phyloP scores from a whole-genome alignment of 164 flowering plant species.

The Dillenia turbinata region DNA sequence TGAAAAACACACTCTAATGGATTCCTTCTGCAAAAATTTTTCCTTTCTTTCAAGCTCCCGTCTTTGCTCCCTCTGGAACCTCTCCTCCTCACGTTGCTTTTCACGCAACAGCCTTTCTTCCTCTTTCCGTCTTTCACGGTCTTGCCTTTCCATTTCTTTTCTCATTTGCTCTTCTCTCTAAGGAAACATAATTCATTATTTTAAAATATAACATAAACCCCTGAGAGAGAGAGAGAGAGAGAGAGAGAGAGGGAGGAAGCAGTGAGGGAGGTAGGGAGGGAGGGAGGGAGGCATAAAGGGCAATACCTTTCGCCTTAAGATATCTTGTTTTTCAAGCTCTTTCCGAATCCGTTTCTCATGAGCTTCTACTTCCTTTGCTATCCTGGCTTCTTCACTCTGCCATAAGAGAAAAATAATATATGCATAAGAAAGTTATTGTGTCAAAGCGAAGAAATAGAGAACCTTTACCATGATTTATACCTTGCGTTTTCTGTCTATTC shows the following conservation, averaged over 20 bases:
- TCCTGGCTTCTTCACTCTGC: slow-evolving; percentile 83
- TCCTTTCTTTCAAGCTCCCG: slow-evolving; percentile 89
- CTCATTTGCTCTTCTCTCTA: slow-evolving; percentile 90
- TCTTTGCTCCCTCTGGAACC: slow-evolving; percentile 70
- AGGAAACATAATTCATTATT: neutral
- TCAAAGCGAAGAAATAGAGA: neutral
- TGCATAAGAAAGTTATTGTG: neutral
- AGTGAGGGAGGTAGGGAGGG: too few species aligned
- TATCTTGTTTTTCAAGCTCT: slow-evolving; percentile 88
- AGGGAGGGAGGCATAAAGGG: neutral
- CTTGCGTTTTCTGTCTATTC: slow-evolving; percentile 80
- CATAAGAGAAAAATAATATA: slow-evolving; percentile 4
- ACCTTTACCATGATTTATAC: slow-evolving; percentile 24
- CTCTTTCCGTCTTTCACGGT: slow-evolving; percentile 88
- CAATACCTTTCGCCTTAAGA: slow-evolving; percentile 73
- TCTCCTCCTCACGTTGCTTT: slow-evolving; percentile 84
- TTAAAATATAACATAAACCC: slow-evolving; percentile 9
- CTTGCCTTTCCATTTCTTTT: slow-evolving; percentile 89
- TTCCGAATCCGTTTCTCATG: slow-evolving; percentile 84
- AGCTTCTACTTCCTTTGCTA: slow-evolving; percentile 82
- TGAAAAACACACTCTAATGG: slow-evolving; percentile 48
- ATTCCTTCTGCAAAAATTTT: slow-evolving; percentile 75
- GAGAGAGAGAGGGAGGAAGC: too few species aligned
- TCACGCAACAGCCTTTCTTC: slow-evolving; percentile 89
- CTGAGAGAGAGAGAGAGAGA: neutral